Evolutionary conservation across 805 yeast species (phyloP).

Genomic region (Brettanomyces nanus): DNA sequence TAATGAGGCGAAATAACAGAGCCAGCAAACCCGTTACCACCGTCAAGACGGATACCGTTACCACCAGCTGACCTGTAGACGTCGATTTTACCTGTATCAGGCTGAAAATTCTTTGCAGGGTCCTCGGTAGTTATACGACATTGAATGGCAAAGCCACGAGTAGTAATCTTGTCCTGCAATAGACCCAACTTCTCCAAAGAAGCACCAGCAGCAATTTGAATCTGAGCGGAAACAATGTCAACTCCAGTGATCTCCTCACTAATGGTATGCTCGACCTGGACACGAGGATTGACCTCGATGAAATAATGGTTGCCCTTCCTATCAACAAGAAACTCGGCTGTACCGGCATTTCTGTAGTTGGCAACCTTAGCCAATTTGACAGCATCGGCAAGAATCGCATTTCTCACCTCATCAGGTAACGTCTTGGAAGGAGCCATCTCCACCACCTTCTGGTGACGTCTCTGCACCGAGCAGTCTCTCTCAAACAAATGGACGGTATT

Average conservation of each 20-base stretch:
- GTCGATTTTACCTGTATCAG: conserved; percentile 97
- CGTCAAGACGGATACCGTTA: conserved; percentile 97
- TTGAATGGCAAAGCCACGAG: conserved; percentile 97
- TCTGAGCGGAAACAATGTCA: conserved; percentile 96
- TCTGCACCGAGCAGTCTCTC: conserved; percentile 98
- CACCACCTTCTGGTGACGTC: conserved; percentile 98
- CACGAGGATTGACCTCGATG: conserved; percentile 97
- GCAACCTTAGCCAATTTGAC: conserved; percentile 85
- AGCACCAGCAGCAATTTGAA: conserved; percentile 98
- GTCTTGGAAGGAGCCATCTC: conserved; percentile 98
- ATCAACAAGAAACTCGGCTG: conserved; percentile 96
- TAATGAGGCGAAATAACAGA: conserved; percentile 94
- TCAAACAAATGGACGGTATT: conserved; percentile 93
- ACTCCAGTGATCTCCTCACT: conserved; percentile 98
- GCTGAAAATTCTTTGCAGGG: conserved; percentile 93
- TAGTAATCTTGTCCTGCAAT: conserved; percentile 88
- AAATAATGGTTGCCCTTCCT: conserved; percentile 90
- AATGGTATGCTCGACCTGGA: conserved; percentile 97
- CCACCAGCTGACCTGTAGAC: conserved; percentile 99
- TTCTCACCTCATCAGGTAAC: conserved; percentile 73
- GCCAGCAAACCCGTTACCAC: conserved; percentile 98
- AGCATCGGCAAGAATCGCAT: conserved; percentile 90
- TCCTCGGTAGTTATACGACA: conserved; percentile 99
- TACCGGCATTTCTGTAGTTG: conserved; percentile 94
- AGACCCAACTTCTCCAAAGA: conserved; percentile 84